Base-by-base conservation (phyloP, 345 rosid species). In the Populus tremula region DNA sequence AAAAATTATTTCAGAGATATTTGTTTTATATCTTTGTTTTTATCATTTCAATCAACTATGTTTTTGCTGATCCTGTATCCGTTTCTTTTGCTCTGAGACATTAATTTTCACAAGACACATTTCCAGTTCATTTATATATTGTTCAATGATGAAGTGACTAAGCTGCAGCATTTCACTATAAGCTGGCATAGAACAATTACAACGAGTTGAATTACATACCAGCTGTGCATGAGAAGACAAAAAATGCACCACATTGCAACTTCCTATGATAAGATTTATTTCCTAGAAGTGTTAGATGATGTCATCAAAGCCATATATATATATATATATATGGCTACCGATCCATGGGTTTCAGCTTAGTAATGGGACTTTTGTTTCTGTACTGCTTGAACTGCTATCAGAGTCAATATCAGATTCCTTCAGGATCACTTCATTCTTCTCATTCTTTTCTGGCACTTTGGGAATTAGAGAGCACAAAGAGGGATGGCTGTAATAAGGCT, bases 361-460 rank as follows among this genome's bases (percentile, higher is more conserved):
- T 72, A 31, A 39, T 80, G 73, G 78, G 67, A 76, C 56, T 76
- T 79, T 79, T 41, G 79, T 82, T 66, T 85, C 81, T 69, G 80
- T 79, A 63, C 81, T 85, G 74, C 85, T 79, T 45, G 88, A 82
- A 82, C 83, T 86, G 80, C 88, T 77, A 67, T 73, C 84, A 18
- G 88, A 82, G 65, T 72, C 78, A 50, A 71, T 69, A 45, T 83
- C 86, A 71, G 69, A 43, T 78, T 80, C 86, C 54, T 62, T 83
- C 21, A 69, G 59, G 74, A 61, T 67, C 18, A 23, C 68, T 41
- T 80, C 75, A 33, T 69, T 83, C 79, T 73, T 83, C 50, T 50
- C 75, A 33, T 8, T 73, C 41, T 27, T 76, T 70, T 76, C 73
- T 13, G 50, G 76, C 41, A 33, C 23, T 17, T 80, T 85, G 0